A percentile compares a stretch with the other conserved stretches of the same genome.
Evolutionary conservation across 805 yeast genomes (phyloP).

Genomic region (Sporopachydermia quercuum): DNA sequence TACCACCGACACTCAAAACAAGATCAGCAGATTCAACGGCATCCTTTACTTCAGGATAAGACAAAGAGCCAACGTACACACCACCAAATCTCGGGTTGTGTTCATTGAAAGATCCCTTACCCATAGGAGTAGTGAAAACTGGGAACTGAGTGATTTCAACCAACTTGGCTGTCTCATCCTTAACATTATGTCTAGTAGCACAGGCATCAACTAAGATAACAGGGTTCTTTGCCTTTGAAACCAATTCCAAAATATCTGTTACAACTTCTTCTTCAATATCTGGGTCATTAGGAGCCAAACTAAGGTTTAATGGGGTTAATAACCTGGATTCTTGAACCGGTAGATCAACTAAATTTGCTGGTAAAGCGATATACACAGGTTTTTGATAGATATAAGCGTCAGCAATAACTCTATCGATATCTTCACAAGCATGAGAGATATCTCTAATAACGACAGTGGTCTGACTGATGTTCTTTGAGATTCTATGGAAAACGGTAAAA

Average conservation of each 20-base stretch:
- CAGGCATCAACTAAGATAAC: slow-evolving; percentile 66
- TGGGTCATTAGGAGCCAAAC: slow-evolving; percentile 37
- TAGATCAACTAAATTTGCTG: slow-evolving; percentile 61
- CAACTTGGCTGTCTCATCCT: slow-evolving; percentile 39
- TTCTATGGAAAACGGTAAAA: slow-evolving; percentile 56
- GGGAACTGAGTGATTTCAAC: slow-evolving; percentile 55
- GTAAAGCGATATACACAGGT: slow-evolving; percentile 65
- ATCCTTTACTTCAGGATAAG: slow-evolving; percentile 48
- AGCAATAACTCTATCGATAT: slow-evolving; percentile 54
- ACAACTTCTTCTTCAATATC: slow-evolving; percentile 45
- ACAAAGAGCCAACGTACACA: slow-evolving; percentile 60
- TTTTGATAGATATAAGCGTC: slow-evolving; percentile 53
- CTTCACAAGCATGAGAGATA: slow-evolving; percentile 43
- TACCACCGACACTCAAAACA: slow-evolving; percentile 58
- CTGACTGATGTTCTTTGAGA: slow-evolving; percentile 53
- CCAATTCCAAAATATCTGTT: slow-evolving; percentile 30
- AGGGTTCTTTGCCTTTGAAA: slow-evolving; percentile 45
- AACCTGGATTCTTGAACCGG: slow-evolving; percentile 38
- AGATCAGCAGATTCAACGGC: slow-evolving; percentile 56
- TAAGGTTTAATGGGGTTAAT: slow-evolving; percentile 43
- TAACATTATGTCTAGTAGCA: slow-evolving; percentile 57
- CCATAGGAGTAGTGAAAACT: slow-evolving; percentile 69
- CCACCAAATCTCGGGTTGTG: slow-evolving; percentile 56
- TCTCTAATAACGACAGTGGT: slow-evolving; percentile 50
- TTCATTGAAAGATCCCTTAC: slow-evolving; percentile 62